Base-by-base conservation (phyloP, 305 asterid species). In the Solanum chacoense region DNA sequence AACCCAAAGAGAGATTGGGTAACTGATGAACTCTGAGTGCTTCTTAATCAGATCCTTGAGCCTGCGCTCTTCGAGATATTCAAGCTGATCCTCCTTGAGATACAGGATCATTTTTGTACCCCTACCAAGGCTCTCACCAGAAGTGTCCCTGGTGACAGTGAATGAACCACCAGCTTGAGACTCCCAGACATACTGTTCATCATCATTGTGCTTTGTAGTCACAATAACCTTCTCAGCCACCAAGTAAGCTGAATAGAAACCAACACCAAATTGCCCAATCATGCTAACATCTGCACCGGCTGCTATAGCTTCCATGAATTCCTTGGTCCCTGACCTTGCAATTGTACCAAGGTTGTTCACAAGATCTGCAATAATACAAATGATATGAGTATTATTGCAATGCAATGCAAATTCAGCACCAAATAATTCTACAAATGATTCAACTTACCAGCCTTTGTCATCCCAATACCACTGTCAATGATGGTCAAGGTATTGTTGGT, bases 241-340 rank as follows among this genome's bases (percentile, higher is more conserved):
- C 91, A 91, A 71, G 85, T 91, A 91, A 63, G 92, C 89, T 0
- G 92, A 91, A 59, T 91, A 91, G 86, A 91, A 91, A 37, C 92
- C 92, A 5, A 91, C 92, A 89, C 92, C 92, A 89, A 91, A 91
- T 87, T 91, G 92, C 65, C 92, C 92, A 55, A 91, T 91, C 92
- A 91, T 91, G 87, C 92, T 91, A 55, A 91, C 92, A 91, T 91
- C 92, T 76, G 92, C 92, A 37, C 92, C 92, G n/a, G 92, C 92
- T 24, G 91, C 85, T 77, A 91, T 42, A 11, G 92, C 92, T 34
- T 91, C 92, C 92, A 91, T 91, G 59, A 91, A 91, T 55, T 91
- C 91, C 88, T 91, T 91, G 35, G 92, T 91, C 28, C 92, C 92
- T 11, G 92, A 91, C 88, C 92, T 91, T 77, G 92, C 92, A 87